phyloP scores from a whole-genome alignment of 352 stramenopile species.

The Pythium utonaiense region DNA sequence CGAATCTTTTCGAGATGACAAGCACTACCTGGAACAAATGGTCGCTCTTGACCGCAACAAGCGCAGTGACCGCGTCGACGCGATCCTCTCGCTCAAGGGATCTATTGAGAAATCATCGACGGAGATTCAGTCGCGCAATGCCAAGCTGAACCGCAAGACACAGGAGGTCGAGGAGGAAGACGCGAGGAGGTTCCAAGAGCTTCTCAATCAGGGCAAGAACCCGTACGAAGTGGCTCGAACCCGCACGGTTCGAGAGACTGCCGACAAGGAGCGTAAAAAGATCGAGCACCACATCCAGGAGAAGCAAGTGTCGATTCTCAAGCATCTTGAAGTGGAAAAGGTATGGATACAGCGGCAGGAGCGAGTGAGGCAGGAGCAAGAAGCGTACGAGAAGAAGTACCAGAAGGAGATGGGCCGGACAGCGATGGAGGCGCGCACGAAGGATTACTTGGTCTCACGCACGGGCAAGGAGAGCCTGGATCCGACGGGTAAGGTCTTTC shows the following conservation, averaged over 20 bases:
- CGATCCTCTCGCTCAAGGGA: constrained; percentile 55
- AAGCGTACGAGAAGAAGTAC: constrained; percentile 60
- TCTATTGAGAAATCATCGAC: constrained; percentile 47
- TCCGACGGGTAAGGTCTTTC: constrained; percentile 53
- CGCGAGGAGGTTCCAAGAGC: constrained; percentile 37
- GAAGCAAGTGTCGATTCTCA: constrained; percentile 48
- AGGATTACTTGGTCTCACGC: constrained; percentile 47
- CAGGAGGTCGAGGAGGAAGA: constrained; percentile 32
- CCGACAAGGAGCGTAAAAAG: constrained; percentile 30
- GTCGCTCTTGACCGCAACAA: constrained; percentile 27
- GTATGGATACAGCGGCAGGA: constrained; percentile 33
- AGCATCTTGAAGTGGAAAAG: constrained; percentile 51
- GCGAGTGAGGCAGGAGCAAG: constrained; percentile 35
- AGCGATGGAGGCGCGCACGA: constrained; percentile 48
- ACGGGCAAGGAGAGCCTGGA: constrained; percentile 61
- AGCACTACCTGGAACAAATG: constrained; percentile 47
- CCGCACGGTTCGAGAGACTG: constrained; percentile 35
- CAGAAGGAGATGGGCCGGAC: constrained; percentile 63
- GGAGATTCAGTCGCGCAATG: constrained; percentile 45
- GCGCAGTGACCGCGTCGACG: constrained; percentile 37
- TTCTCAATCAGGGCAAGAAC: constrained; percentile 70
- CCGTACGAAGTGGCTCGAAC: constrained; percentile 68
- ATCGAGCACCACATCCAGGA: constrained; percentile 53
- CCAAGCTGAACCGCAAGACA: constrained; percentile 24
- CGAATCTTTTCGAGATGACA: constrained; percentile 43